Base-by-base conservation (phyloP, 768 basidiomycete genomes). In the Suillus ampliporus region DNA sequence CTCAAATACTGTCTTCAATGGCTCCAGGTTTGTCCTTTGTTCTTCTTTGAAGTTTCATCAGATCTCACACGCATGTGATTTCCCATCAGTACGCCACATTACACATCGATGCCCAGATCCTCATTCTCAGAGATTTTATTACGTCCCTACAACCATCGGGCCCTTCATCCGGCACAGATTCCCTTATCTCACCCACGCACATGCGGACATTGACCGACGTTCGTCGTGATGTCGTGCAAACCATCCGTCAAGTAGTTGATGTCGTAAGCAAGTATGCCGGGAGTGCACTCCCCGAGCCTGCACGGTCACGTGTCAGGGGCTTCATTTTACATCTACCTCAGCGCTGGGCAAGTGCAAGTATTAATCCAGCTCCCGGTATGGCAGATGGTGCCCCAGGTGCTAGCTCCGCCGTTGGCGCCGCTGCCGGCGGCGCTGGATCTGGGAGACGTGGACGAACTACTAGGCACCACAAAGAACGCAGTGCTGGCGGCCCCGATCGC, bases 211-310 rank as follows among this genome's bases (percentile, higher is more conserved):
- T 97, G 28, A 80, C 85, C 0, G 82, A 87, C 50, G 88, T 94
- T 48, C 89, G 93, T 48, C 82, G 83, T 35, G 93, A 96, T 70
- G 86, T 97, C 40, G 90, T 96, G n/a, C 84, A 89, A 48, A 97
- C 95, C 34, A 88, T 97, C 60, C 86, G 92, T 40, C 90, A 94
- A 69, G 94, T 94, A 19, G 94, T 97, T 15, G 91, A 92, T 61
- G 90, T 96, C 17, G 88, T 96, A 19, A 87, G 85, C 61, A 90
- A 88, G 64, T 94, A 95, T 66, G 91, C 94, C 0, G 95, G 95
- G 11, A 84, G 90, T 0, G 91, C 94, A 0, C 82, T 97, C 7
- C 94, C 93, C 0, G 95, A 94, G 71, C 94, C 90, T 8, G 94
- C 94, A 0, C 84, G 89, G 40, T 76, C 80, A 2, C 85, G 86